Base-by-base conservation (phyloP, 805 yeast genomes). In the Gaillardinia entomophila region DNA sequence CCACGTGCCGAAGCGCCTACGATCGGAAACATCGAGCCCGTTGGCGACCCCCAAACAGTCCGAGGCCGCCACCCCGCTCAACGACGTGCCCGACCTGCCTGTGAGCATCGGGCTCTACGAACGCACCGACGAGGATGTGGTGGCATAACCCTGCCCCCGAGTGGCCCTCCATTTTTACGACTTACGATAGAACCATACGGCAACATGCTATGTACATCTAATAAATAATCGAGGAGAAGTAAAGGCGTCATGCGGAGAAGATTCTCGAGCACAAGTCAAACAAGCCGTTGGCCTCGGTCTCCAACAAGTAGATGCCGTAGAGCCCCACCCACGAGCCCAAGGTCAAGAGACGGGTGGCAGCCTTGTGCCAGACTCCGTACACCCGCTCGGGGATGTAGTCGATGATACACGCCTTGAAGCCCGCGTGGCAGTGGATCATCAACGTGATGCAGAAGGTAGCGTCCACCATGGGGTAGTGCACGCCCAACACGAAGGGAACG, bases 321-420 rank as follows among this genome's bases (percentile, higher is more conserved):
- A 80, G 68, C 11, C 85, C 75, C 24, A 81, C 63, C 33, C 71
- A 66, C 2, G 95, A 69, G 24, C 97, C 97, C 2, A 79, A 62
- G 24, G 77, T 73, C 48, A 92, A 72, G 35, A 87, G 55, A 41
- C 70, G 71, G 68, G 77, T 63, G 35, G 95, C 89, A 24, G 73
- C 63, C 40, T 71, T 70, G 62, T 86, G 82, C 72, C 84, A 76
- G 26, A 68, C 57, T 24, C 96, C 96, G 60, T 81, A 92, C 16
- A 80, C 85, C 57, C 98, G 75, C 53, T 68, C 62, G 26, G 96
- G 97, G 35, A 90, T 81, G 64, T 90, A 92, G 62, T 90, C 98
- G 38, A 80, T 80, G 51, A 92, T 88, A 68, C 97, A 90, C 28
- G 94, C 71, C 59, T 82, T 82, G 62, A 92, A 76, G 10, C 97